Conservation (phyloP, 1,284 basidiomycete species). For the Ganoderma sp. region DNA sequence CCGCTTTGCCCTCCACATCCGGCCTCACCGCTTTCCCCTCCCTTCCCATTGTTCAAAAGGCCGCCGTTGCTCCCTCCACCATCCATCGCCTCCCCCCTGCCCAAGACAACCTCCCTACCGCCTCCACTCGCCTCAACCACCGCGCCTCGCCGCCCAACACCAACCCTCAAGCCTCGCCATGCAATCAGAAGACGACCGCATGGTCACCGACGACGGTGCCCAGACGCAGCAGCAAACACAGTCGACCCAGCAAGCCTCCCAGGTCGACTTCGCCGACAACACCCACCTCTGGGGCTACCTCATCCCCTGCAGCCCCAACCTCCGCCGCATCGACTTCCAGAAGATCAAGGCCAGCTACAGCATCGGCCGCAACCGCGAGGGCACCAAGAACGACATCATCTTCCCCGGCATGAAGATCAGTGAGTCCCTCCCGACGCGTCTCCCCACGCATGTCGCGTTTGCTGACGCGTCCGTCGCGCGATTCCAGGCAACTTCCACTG, state of each 20-base stretch:
- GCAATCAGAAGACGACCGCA: conserved; percentile 21
- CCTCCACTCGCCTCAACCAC: neutral
- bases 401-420: conserved; percentile 75
- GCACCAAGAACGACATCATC: conserved; percentile 53
- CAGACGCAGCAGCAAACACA: conserved; percentile 40
- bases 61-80: neutral
- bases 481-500: conserved; percentile 71
- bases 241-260: conserved; percentile 40
- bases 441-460: conserved; percentile 30
- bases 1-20: conserved; percentile 7
- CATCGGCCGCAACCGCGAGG: conserved; percentile 57
- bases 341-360: conserved; percentile 53
- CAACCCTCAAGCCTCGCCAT: conserved; percentile 6
- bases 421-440: conserved; percentile 50
- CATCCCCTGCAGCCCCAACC: conserved; percentile 57
- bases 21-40: conserved; percentile 1
- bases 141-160: neutral
- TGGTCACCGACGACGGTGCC: conserved; percentile 18
- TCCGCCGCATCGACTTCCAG: conserved; percentile 64
- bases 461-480: conserved; percentile 27
- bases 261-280: conserved; percentile 43
- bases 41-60: conserved; percentile 12
- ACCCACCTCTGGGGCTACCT: conserved; percentile 71
- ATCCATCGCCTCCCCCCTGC: neutral
- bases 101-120: neutral